Evolutionary conservation across 1,284 basidiomycete genomes (phyloP).

Genomic region (Mycosarcoma maydis): DNA sequence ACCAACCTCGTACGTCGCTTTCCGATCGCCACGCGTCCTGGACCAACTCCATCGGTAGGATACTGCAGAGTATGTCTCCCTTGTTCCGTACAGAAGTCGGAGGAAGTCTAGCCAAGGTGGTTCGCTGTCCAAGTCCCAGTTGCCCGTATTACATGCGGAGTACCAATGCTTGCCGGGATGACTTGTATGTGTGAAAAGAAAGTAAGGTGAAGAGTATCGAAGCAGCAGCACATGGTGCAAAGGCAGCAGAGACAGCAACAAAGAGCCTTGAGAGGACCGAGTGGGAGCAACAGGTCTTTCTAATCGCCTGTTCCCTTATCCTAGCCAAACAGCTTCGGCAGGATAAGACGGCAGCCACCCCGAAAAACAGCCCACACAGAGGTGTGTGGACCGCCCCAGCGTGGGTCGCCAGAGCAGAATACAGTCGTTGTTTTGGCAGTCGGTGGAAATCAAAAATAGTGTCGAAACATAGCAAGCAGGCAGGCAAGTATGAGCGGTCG

Average conservation of each 20-base stretch:
- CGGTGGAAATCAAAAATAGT: slow-evolving; percentile 3
- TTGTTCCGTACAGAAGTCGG: slow-evolving; percentile 22
- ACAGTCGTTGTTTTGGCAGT: slow-evolving; percentile 15
- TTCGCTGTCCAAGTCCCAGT: slow-evolving; percentile 9
- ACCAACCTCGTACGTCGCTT: slow-evolving; percentile 21
- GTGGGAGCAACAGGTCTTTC: slow-evolving; percentile 47
- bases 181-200: not conserved
- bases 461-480: slow-evolving; percentile 18
- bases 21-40: not conserved
- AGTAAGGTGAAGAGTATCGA: not conserved
- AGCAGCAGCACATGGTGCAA: slow-evolving; percentile 2
- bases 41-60: not conserved
- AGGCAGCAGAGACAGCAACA: slow-evolving; percentile 20
- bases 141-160: not conserved
- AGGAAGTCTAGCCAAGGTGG: slow-evolving; percentile 8
- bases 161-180: not conserved
- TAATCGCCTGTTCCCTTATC: slow-evolving; percentile 45
- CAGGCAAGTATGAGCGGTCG: slow-evolving; percentile 16
- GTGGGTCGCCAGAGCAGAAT: slow-evolving; percentile 43
- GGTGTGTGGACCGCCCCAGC: slow-evolving; percentile 15
- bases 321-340: slow-evolving; percentile 5
- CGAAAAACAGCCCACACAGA: slow-evolving; percentile 6
- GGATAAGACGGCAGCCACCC: slow-evolving; percentile 43
- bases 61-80: slow-evolving; percentile 2
- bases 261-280: slow-evolving; percentile 13